These are phyloP conservation scores for Erodium chrysanthum DNA, from an alignment of 441 rosid genomes.

Conservation along the genomic window DNA sequence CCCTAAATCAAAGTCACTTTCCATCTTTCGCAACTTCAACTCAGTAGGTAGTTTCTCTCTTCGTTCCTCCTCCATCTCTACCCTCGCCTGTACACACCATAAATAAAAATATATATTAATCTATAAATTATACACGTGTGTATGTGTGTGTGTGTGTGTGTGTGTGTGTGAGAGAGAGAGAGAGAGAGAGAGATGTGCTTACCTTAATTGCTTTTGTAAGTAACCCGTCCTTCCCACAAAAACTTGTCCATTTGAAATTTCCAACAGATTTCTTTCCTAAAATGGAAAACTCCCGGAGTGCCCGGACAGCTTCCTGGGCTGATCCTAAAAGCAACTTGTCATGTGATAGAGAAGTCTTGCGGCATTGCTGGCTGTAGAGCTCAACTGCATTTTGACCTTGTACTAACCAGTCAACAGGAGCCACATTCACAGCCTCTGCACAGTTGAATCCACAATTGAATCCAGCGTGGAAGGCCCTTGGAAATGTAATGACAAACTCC, in stretches of 20 bases:
- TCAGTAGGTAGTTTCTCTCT: slow-evolving; percentile 34
- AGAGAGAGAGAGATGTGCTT: slow-evolving; percentile 3
- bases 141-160: background rate
- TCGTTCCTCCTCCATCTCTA: slow-evolving; percentile 38
- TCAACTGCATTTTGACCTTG: slow-evolving; percentile 53
- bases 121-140: background rate
- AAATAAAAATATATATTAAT: background rate
- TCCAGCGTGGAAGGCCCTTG: slow-evolving; percentile 63
- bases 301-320: slow-evolving; percentile 55
- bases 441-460: slow-evolving; percentile 74
- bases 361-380: slow-evolving; percentile 36
- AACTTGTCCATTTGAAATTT: slow-evolving; percentile 44
- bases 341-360: slow-evolving; percentile 49
- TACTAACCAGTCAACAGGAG: slow-evolving; percentile 72
- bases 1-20: slow-evolving; percentile 18
- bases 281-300: slow-evolving; percentile 42
- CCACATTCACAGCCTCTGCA: slow-evolving; percentile 58
- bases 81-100: slow-evolving; percentile 34
- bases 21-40: slow-evolving; percentile 39
- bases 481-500: slow-evolving; percentile 61
- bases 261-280: slow-evolving; percentile 31
- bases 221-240: slow-evolving; percentile 48
- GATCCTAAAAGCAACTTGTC: slow-evolving; percentile 63
- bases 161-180: too few species aligned
- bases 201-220: slow-evolving; percentile 59